Evolutionary conservation across 306 rosid species (phyloP), one percentile per base, ranked within the genome.

Genomic region (Fagus crenata): DNA sequence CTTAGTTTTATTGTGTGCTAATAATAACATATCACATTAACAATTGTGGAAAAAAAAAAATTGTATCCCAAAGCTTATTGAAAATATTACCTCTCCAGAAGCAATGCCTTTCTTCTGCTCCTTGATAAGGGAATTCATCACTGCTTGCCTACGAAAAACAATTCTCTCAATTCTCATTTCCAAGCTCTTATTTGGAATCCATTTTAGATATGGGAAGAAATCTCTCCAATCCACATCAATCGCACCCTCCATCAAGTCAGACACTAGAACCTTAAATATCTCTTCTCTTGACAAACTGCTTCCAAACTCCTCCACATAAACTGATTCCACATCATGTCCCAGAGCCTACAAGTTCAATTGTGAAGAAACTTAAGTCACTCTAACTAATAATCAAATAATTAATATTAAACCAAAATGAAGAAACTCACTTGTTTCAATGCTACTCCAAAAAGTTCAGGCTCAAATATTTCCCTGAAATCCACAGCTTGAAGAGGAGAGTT

Each of bases 141-240:
- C 86, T 22, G 69, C 82, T 69, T 65, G 74, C 81, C 97, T 85
- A 36, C 82, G 77, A 67, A 6, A 7, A 54, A 1, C 6, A 76
- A 92, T 58, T 35, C 31, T 73, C 53, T 43, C 82, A 64, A 95
- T 86, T 53, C 85, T 92, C 72, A 8, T 75, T 71, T 92, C 97
- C 46, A 89, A 0, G 35, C 74, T 60, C 78, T 59, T 88, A 81
- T 95, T 95, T 15, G 99, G 99, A 89, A 95, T 67, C 99, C 99
- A 95, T 77, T 77, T 86, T 79, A 95, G 84, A 81, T 92, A 92
- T 2, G 99, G 99, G 81, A 95, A 95, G 87, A 95, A 95, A 75
- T 95, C 99, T 80, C 99, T 83, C 99, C 99, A 95, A 68, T 95
- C 99, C 81, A 95, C 93, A 70, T 95, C 97, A 59, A 95, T 92